Evolutionary conservation across 2,329 filamentous ascomycete genomes (phyloP), one percentile per base, ranked within the genome.

Genomic region (Hirsutella minnesotensis): DNA sequence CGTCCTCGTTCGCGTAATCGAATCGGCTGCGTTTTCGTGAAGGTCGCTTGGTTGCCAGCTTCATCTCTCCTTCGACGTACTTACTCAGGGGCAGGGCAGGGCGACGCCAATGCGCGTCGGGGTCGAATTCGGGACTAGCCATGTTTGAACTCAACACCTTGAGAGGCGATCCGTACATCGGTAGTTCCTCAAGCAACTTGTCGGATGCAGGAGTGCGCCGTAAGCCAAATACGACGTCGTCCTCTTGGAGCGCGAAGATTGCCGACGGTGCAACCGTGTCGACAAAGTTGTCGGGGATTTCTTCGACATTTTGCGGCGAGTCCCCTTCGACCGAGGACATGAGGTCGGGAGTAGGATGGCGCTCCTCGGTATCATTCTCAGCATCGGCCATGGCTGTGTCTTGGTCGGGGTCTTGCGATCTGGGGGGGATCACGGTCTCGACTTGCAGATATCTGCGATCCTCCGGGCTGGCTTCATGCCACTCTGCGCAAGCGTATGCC

Each of bases 21-120:
- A 83, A 96, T n/a, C 90, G 78, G 52, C 86, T 89, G 44, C 79
- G 79, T 62, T 89, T 95, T 41, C 70, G 72, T 0, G 80, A 79
- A 9, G 83, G 83, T 2, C 76, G 75, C 34, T 75, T 72, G 4
- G 75, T 67, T 12, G 73, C 72, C 16, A 94, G 73, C 21, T 80
- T 76, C 60, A 96, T 80, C 51, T 86, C 84, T 9, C 86, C 85
- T 45, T 85, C 80, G 1, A 89, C 82, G 58, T 84, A 95, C 58
- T 89, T 95, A 54, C 86, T 95, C 3, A 95, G 73, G 2, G 87
- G 84, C 15, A 94, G 66, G 34, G 88, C 80, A n/a, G 83, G 79
- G 4, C 79, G 77, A 56, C 77, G 81, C 85, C 85, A 90, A 30
- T 69, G 69, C 18, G 78, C 73, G 62, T 90, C 85, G 0, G 81